Base-by-base conservation (phyloP, 371 early-diverging fungal genomes). In the Actinomortierella ambigua region DNA sequence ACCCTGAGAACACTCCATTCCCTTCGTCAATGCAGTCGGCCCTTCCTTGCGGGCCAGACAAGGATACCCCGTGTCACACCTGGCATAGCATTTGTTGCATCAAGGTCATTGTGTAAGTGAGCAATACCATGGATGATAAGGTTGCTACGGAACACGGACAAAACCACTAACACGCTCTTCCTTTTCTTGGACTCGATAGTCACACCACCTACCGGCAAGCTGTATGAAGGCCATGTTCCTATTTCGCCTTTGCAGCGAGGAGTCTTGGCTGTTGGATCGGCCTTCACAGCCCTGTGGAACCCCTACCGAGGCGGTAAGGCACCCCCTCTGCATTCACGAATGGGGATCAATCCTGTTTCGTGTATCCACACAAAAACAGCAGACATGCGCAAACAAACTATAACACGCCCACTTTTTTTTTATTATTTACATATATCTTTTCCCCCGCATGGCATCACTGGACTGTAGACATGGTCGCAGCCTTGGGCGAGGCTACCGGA, bases 401-500 rank as follows among this genome's bases (percentile, higher is more conserved):
- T 54, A 51, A 46, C 28, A 39, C 23, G 29, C 2, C 20, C 13
- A 40, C 22, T 44, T 8, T 34, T 43, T 27, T 14, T 34, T n/a
- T 50, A 39, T 18, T 17, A 47, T 26, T 42, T 13, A 17, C 26
- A 18, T 39, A 26, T 18, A 26, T 15, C 18, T 48, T 29, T 53
- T 27, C n/a, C 27, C 44, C 54, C 27, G 18, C 34, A 9, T 23
- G 53, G 23, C 26, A 15, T 20, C 28, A 55, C n/a, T 26, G 53
- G 14, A 27, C 50, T 50, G 40, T 62, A 94, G 93, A 96, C 56
- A 93, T 95, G 89, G 88, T 98, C 14, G 98, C 98, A 1, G 85
- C 91, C 4, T 81, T 98, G 24, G 98, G 96, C 24, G 98, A 98
- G 69, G 87, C 93, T 3, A 97, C 97, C 8, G 90, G 92, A 4